These are phyloP conservation scores for Boechera divaricarpa DNA, from an alignment of 345 rosid species.

Conservation along the genomic window DNA sequence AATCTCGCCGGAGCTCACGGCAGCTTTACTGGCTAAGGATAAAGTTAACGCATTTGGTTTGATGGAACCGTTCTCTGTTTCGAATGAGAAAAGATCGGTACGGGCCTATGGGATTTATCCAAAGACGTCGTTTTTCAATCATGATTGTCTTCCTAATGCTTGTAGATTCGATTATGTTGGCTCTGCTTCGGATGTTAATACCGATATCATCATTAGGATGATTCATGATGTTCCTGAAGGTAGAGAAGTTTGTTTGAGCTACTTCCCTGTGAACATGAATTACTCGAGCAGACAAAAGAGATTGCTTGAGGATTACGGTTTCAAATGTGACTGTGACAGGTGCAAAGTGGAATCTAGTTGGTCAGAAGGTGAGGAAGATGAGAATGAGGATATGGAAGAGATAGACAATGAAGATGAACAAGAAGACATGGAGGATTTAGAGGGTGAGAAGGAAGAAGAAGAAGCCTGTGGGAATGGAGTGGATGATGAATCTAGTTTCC, in stretches of 20 bases:
- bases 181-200: slow-evolving; percentile 47
- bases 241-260: slow-evolving; percentile 89
- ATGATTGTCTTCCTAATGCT: slow-evolving; percentile 97
- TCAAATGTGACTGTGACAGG: slow-evolving; percentile 77
- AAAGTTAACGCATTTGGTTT: slow-evolving; percentile 81
- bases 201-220: slow-evolving; percentile 78
- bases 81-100: slow-evolving; percentile 61
- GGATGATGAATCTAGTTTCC: slow-evolving; percentile 54
- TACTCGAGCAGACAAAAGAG: slow-evolving; percentile 64
- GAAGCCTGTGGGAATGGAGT: slow-evolving; percentile 31
- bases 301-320: slow-evolving; percentile 78
- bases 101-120: slow-evolving; percentile 84
- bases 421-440: slow-evolving; percentile 47
- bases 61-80: slow-evolving; percentile 66
- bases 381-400: slow-evolving; percentile 45
- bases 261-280: slow-evolving; percentile 82
- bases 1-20: slow-evolving; percentile 56
- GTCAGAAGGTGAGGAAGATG: slow-evolving; percentile 70
- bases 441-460: slow-evolving; percentile 28
- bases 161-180: slow-evolving; percentile 89
- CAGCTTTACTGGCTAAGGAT: slow-evolving; percentile 67
- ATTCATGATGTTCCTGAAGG: slow-evolving; percentile 84
- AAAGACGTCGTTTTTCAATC: slow-evolving; percentile 76
- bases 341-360: slow-evolving; percentile 90
- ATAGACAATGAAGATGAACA: slow-evolving; percentile 53